phyloP scores from a whole-genome alignment of 169 alveolate species.

The Plasmodium ovale region DNA sequence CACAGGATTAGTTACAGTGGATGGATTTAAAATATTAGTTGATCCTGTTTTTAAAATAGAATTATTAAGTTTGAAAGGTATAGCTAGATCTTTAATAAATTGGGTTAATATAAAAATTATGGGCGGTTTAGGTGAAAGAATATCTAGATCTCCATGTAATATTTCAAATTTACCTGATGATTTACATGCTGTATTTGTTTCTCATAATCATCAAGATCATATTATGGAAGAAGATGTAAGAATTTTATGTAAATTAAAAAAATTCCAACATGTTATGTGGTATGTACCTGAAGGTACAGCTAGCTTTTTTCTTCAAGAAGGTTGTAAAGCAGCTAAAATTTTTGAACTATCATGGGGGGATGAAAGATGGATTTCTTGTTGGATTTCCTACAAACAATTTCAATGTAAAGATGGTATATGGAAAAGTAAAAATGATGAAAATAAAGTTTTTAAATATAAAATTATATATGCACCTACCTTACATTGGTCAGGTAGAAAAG shows the following conservation, averaged over 20 bases:
- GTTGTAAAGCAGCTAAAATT: slow-evolving; percentile 56
- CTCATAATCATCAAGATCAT: slow-evolving; percentile 72
- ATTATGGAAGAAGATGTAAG: slow-evolving; percentile 66
- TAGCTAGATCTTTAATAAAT: slow-evolving; percentile 46
- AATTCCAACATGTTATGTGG: slow-evolving; percentile 67
- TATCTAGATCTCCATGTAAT: slow-evolving; percentile 49
- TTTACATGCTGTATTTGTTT: slow-evolving; percentile 68
- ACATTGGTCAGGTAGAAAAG: slow-evolving; percentile 72
- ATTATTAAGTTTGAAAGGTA: slow-evolving; percentile 50
- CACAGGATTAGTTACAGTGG: slow-evolving; percentile 41
- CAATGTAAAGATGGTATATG: slow-evolving; percentile 64
- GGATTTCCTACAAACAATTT: slow-evolving; percentile 46
- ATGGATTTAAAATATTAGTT: slow-evolving; percentile 61
- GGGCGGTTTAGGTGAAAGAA: slow-evolving; percentile 73
- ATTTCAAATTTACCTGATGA: slow-evolving; percentile 46
- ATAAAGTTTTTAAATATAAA: slow-evolving; percentile 32
- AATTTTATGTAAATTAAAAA: slow-evolving; percentile 50
- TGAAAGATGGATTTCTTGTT: slow-evolving; percentile 70
- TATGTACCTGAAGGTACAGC: slow-evolving; percentile 67
- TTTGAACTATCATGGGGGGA: slow-evolving; percentile 70
- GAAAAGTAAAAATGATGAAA: slow-evolving; percentile 47
- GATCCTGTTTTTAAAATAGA: slow-evolving; percentile 73
- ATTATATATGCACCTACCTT: slow-evolving; percentile 61
- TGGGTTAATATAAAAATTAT: slow-evolving; percentile 50
- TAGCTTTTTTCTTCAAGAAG: slow-evolving; percentile 38